These are phyloP conservation scores for Decorospora gaudefroyi DNA, from an alignment of 2,329 filamentous ascomycete genomes.

Conservation along the genomic window DNA sequence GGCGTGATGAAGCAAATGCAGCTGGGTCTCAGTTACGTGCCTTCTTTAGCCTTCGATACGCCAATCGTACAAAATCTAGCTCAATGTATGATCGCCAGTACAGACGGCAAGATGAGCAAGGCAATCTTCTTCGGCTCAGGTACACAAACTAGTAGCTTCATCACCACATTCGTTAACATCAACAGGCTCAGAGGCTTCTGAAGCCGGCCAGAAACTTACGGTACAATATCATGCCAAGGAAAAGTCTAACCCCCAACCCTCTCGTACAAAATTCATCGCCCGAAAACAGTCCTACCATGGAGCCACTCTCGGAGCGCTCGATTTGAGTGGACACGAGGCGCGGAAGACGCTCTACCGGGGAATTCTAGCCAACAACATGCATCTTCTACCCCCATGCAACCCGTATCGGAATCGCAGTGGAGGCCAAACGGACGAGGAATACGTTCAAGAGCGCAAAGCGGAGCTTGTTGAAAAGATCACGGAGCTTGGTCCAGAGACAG, in stretches of 20 bases:
- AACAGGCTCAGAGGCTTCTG: constrained; percentile 65
- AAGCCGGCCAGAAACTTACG: constrained; percentile 69
- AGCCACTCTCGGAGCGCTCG: constrained; percentile 68
- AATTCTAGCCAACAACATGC: constrained; percentile 61
- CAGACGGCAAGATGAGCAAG: constrained; percentile 58
- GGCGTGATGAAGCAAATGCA: no score
- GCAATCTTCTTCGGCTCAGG: constrained; percentile 64
- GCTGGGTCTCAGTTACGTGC: constrained; percentile 7
- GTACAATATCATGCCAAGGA: constrained; percentile 67
- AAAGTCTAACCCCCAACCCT: constrained; percentile 56
- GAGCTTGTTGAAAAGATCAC: constrained; percentile 72
- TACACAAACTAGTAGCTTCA: constrained; percentile 28
- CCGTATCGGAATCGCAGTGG: constrained; percentile 62
- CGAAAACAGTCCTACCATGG: constrained; percentile 72
- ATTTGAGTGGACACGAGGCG: constrained; percentile 64
- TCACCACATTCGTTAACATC: not conserved
- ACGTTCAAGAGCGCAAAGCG: constrained; percentile 62
- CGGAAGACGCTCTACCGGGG: constrained; percentile 66
- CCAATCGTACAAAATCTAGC: constrained; percentile 59
- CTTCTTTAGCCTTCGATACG: constrained; percentile 54
- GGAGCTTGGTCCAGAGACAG: constrained; percentile 63
- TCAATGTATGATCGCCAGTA: constrained; percentile 56
- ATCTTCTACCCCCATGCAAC: constrained; percentile 68
- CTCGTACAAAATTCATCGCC: constrained; percentile 65
- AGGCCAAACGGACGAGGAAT: constrained; percentile 61